Conservation (phyloP, 1,139 yeast genomes). For the Kodamaea fungicola region DNA sequence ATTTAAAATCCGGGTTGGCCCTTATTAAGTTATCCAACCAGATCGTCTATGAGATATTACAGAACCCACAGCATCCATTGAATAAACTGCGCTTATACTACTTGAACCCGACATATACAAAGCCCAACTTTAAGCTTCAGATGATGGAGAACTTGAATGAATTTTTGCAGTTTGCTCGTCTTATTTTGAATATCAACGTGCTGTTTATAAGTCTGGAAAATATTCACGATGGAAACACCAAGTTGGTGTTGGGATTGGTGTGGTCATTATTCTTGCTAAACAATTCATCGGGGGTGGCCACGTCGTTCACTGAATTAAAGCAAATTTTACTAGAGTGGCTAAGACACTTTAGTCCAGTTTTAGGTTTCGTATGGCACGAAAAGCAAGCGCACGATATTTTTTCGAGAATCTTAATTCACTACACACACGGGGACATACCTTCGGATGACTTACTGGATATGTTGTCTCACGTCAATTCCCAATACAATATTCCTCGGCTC, state of each 20-base stretch:
- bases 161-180: constrained; percentile 52
- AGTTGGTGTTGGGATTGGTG: constrained; percentile 59
- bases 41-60: constrained; percentile 22
- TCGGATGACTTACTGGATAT: constrained; percentile 25
- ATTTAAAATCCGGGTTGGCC: constrained; percentile 39
- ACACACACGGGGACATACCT: constrained; percentile 15
- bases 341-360: constrained; percentile 11
- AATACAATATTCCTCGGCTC: constrained; percentile 51
- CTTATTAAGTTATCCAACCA: constrained; percentile 34
- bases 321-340: constrained; percentile 34
- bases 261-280: constrained; percentile 61
- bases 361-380: constrained; percentile 1
- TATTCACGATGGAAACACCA: constrained; percentile 59
- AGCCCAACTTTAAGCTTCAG: constrained; percentile 56
- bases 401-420: constrained; percentile 26
- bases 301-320: constrained; percentile 32
- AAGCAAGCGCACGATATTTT: constrained; percentile 1
- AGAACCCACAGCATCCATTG: constrained; percentile 15
- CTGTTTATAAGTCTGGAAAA: constrained; percentile 67
- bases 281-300: constrained; percentile 37
- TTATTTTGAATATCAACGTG: constrained; percentile 48
- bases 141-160: constrained; percentile 60
- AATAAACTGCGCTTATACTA: constrained; percentile 19
- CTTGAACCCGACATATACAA: constrained; percentile 35
- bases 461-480: constrained; percentile 23